Percentiles rank a stretch among this genome's conserved stretches.
Evolutionary conservation across 139 green algal species (phyloP).

Genomic region (Trebouxia sp.): DNA sequence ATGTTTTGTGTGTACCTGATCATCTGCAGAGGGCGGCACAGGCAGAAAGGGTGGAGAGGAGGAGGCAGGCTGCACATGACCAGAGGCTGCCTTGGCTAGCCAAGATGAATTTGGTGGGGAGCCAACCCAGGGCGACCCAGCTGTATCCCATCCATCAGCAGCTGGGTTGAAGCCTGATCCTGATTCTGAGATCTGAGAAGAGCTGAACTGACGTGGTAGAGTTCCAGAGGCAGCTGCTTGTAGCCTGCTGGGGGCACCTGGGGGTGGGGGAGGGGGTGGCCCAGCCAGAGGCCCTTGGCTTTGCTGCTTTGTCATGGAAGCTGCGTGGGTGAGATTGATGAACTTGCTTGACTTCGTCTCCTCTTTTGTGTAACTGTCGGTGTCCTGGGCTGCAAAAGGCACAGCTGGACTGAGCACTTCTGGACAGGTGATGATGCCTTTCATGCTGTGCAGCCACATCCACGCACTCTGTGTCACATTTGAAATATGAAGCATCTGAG

Average conservation of each 20-base stretch:
- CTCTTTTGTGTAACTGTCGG: conserved; percentile 89
- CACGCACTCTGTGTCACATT: no score
- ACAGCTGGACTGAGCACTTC: no score
- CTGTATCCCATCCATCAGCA: not conserved
- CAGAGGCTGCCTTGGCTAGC: conserved; percentile 12
- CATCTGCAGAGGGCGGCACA: conserved; percentile 18
- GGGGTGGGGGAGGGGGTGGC: not conserved
- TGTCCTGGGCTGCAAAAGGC: conserved; percentile 58
- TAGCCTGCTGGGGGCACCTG: not conserved
- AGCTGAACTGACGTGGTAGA: conserved; percentile 9
- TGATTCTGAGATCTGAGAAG: not conserved
- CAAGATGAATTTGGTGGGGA: conserved; percentile 1
- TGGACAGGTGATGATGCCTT: no score
- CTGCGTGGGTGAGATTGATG: conserved; percentile 44
- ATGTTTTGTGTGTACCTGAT: no score
- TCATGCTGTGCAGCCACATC: no score
- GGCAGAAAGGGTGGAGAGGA: not conserved
- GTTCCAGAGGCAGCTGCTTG: not conserved
- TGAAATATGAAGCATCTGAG: no score
- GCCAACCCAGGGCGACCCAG: not conserved
- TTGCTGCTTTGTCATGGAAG: conserved; percentile 40
- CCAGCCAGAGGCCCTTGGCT: not conserved
- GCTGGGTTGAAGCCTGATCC: not conserved
- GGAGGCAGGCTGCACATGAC: not conserved
- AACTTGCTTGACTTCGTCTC: conserved; percentile 63